A percentile compares a stretch with the other conserved stretches of the same genome.
Conservation (phyloP, 2,329 filamentous ascomycete genomes). For the Colletotrichum chrysophilum region DNA sequence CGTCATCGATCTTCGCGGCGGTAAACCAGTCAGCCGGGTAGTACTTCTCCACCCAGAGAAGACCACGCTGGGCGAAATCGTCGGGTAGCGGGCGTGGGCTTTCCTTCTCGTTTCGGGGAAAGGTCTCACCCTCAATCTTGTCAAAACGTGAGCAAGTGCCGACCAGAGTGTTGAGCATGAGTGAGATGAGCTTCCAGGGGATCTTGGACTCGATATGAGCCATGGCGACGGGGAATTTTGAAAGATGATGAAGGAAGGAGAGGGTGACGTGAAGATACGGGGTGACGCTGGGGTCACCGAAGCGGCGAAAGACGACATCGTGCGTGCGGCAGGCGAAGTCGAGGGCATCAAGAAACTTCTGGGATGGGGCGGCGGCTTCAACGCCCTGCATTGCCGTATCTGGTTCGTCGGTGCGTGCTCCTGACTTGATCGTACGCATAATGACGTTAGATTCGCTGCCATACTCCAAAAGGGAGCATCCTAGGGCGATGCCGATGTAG, state of each 20-base stretch:
- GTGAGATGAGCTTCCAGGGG: constrained; percentile 58
- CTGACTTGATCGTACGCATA: not conserved
- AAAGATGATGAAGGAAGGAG: constrained; percentile 59
- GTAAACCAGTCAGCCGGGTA: constrained; percentile 65
- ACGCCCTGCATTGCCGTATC: not conserved
- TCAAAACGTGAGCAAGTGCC: not conserved
- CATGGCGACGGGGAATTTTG: constrained; percentile 46
- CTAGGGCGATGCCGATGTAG: constrained; percentile 62
- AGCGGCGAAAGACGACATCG: not conserved
- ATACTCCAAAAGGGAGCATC: constrained; percentile 57
- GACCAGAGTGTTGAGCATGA: constrained; percentile 43
- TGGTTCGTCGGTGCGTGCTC: not conserved
- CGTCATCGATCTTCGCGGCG: constrained; percentile 66
- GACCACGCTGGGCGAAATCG: constrained; percentile 70
- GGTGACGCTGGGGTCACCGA: not conserved
- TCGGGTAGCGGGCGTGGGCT: constrained; percentile 66
- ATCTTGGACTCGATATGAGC: constrained; percentile 46
- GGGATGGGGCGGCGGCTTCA: fast-evolving
- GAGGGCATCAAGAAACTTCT: constrained; percentile 67
- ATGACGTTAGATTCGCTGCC: constrained; percentile 34
- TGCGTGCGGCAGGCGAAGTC: constrained; percentile 26
- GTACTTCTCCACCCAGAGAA: constrained; percentile 65
- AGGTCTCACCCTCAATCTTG: constrained; percentile 37
- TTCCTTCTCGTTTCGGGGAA: constrained; percentile 51
- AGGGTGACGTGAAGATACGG: constrained; percentile 68